Evolutionary conservation across 2,329 filamentous ascomycete species (phyloP).

Genomic region (Alternaria arbusti): DNA sequence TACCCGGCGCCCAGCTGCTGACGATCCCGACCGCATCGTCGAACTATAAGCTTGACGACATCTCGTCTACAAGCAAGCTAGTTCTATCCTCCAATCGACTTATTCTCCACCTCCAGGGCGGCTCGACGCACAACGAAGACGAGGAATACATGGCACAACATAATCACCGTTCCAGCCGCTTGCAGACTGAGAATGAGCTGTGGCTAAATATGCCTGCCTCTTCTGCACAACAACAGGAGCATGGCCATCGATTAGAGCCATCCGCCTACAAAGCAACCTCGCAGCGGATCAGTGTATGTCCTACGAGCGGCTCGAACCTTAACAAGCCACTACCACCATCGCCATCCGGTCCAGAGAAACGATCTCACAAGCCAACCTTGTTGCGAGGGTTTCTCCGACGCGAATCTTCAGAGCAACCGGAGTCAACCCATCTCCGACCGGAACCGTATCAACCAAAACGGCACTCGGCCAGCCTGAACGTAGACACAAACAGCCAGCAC

Average conservation of each 20-base stretch:
- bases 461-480: conserved; percentile 23
- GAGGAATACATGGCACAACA: conserved; percentile 31
- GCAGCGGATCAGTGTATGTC: conserved; percentile 24
- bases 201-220: conserved; percentile 40
- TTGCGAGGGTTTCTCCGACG: conserved; percentile 38
- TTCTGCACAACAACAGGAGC: conserved; percentile 18
- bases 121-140: conserved; percentile 11
- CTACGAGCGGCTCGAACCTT: conserved; percentile 23
- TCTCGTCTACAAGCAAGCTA: conserved; percentile 26
- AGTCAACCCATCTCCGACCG: conserved; percentile 31
- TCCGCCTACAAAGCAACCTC: conserved; percentile 41
- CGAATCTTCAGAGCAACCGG: conserved; percentile 27
- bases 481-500: conserved; percentile 27
- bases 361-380: conserved; percentile 28
- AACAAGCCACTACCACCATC: conserved; percentile 42
- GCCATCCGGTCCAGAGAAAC: conserved; percentile 31
- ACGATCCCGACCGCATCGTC: conserved; percentile 33
- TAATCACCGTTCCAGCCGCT: conserved; percentile 19
- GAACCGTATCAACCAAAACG: conserved; percentile 25
- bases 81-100: conserved; percentile 26
- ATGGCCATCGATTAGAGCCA: conserved; percentile 15
- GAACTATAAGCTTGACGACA: conserved; percentile 29
- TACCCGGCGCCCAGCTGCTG: conserved; percentile 38
- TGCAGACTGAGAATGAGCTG: conserved; percentile 32
- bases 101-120: conserved; percentile 21